Evolutionary conservation across 2,329 filamentous ascomycete genomes (phyloP), one percentile per base, ranked within the genome.

Genomic region (Trichoderma arundinaceum): DNA sequence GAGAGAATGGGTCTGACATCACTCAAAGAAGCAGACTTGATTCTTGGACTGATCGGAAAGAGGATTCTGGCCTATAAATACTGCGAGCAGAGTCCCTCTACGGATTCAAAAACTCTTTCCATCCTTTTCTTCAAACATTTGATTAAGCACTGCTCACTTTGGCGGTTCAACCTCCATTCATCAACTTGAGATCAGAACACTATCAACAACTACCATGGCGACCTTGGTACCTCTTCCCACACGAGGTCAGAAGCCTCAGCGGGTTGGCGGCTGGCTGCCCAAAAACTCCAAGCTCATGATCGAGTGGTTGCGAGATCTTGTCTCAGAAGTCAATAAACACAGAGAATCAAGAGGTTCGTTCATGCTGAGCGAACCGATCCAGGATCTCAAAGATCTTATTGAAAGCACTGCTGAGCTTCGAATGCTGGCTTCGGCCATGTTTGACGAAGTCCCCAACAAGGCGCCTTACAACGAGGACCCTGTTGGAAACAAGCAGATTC

Each of bases 381-480:
- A 62, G 22, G 12, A 68, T 3, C 61, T 70, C 38, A 56, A 58
- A 28, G 22, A 65, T 0, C 58, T 70, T 0, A 69, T 68, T 2
- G 68, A 69, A 17, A 68, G 70, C 57, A 68, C 43, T 0, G 44
- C 68, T 3, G 66, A 70, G 32, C 68, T 73, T 32, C 70, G 71
- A 5, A 72, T 73, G 71, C 53, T 70, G 57, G 71, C 70, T 43
- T 64, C 67, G 1, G 67, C 67, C 44, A 70, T 70, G 69, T 68
- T 70, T 38, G 54, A 67, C 7, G 72, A 73, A 41, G 65, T 71
- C 4, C 71, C 72, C 8, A 51, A 69, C 63, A 71, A 72, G 48
- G 41, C 56, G 1, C 71, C 71, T 1, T 73, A 72, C 46, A 66
- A 68, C 7, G 33, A 60, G 13, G 58, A 70, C 7, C 66, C 66